Percentiles rank a stretch among this genome's conserved stretches.
Evolutionary conservation across 2,329 filamentous ascomycete species (phyloP).

Genomic region (Epichloe gansuensis): DNA sequence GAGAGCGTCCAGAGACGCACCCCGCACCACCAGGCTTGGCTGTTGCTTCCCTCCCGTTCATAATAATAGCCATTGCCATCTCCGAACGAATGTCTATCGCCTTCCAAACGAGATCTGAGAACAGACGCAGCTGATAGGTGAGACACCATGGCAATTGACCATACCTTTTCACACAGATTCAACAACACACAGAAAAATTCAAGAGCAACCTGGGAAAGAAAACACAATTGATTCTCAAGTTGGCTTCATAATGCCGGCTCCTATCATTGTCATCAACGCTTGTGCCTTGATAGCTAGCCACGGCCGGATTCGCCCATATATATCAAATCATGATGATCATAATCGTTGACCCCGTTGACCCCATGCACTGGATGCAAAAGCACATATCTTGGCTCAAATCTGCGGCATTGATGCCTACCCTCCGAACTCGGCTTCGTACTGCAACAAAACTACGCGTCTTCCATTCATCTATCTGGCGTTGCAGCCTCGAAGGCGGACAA

Average conservation of each 20-base stretch:
- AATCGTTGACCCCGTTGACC: too few species aligned
- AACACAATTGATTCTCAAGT: neutral
- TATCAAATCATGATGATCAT: too few species aligned
- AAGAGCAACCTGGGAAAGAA: neutral
- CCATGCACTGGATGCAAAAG: too few species aligned
- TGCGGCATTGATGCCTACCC: too few species aligned
- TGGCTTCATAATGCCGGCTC: neutral
- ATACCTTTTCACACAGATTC: neutral
- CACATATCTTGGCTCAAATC: too few species aligned
- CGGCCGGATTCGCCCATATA: too few species aligned
- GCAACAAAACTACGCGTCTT: too few species aligned
- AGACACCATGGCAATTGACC: neutral
- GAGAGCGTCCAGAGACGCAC: neutral
- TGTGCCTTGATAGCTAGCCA: too few species aligned
- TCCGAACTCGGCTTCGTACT: too few species aligned
- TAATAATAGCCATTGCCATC: neutral
- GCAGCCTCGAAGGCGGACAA: too few species aligned
- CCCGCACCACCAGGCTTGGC: slow-evolving; percentile 1
- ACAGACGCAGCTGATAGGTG: neutral
- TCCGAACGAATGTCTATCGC: neutral
- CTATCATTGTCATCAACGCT: too few species aligned
- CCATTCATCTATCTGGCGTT: too few species aligned
- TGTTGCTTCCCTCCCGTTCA: neutral
- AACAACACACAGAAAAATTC: neutral
- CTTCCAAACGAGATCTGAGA: neutral